Percentiles rank a stretch among this genome's conserved stretches.
phyloP scores from a whole-genome alignment of 1,284 basidiomycete species.

The Austroboletus novae-zelandiae region DNA sequence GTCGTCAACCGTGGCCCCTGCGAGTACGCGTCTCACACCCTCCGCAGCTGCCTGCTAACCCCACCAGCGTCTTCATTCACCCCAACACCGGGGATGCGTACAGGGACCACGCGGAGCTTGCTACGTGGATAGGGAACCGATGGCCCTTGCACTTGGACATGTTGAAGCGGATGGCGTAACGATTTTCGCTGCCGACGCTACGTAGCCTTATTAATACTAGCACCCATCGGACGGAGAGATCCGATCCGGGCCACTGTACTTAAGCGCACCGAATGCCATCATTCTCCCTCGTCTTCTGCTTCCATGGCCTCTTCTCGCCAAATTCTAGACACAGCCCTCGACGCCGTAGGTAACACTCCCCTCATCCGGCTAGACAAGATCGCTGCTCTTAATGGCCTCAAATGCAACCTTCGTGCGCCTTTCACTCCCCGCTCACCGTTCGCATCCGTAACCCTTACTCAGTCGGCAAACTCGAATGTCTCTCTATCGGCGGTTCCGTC shows the following conservation, averaged over 20 bases:
- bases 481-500: constrained; percentile 90
- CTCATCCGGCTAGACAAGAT: constrained; percentile 86
- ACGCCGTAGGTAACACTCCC: constrained; percentile 88
- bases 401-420: constrained; percentile 85
- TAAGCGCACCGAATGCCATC: constrained; percentile 3
- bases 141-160: constrained; percentile 53
- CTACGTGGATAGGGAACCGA: constrained; percentile 67
- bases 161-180: constrained; percentile 19
- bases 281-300: background rate
- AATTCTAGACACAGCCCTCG: constrained; percentile 77
- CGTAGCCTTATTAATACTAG: background rate
- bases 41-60: background rate
- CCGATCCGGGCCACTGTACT: constrained; percentile 14
- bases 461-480: constrained; percentile 92
- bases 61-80: constrained; percentile 62
- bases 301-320: constrained; percentile 26
- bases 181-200: background rate
- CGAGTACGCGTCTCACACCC: constrained; percentile 23
- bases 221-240: constrained; percentile 7
- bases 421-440: background rate
- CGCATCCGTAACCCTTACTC: background rate
- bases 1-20: constrained; percentile 41
- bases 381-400: constrained; percentile 69
- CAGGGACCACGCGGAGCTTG: constrained; percentile 62
- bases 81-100: constrained; percentile 64